Evolutionary conservation across 768 basidiomycete genomes (phyloP).

Genomic region (Mrakia frigida): DNA sequence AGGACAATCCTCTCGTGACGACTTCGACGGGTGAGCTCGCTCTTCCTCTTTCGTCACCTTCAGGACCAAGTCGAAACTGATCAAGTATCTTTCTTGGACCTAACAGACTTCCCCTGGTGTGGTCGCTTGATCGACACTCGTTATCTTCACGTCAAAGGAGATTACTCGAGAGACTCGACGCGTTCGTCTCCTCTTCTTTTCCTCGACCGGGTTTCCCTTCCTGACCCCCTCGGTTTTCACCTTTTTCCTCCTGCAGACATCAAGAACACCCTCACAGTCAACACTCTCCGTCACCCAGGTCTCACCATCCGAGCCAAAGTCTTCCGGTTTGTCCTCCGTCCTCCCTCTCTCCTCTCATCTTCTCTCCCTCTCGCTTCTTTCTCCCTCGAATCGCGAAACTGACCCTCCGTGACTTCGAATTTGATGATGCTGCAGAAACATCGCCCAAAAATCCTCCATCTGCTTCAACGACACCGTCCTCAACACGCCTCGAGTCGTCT

Average conservation of each 20-base stretch:
- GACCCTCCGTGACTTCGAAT: not conserved
- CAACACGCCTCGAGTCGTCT: constrained; percentile 59
- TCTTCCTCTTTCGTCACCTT: not conserved
- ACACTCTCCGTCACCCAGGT: constrained; percentile 33
- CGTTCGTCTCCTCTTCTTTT: constrained; percentile 48
- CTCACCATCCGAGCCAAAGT: constrained; percentile 18
- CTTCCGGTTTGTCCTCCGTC: constrained; percentile 16
- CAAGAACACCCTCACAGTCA: constrained; percentile 31
- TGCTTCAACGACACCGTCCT: constrained; percentile 71
- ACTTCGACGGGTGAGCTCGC: not conserved
- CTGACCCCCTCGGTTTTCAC: not conserved
- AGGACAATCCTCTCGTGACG: constrained; percentile 18
- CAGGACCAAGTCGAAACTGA: not conserved
- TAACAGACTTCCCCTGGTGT: constrained; percentile 85
- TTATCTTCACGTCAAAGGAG: constrained; percentile 69
- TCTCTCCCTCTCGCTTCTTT: not conserved
- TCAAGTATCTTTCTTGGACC: too few relatives aligned
- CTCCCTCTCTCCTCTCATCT: not conserved
- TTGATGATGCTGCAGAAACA: not conserved
- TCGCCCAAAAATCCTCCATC: constrained; percentile 47
- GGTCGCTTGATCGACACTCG: constrained; percentile 72
- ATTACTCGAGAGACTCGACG: constrained; percentile 65
- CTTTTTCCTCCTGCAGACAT: constrained; percentile 7
- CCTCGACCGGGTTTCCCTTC: not conserved
- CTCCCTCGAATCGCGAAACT: not conserved